Evolutionary conservation across 2,329 filamentous ascomycete species (phyloP).

Genomic region (Zalaria sp.): DNA sequence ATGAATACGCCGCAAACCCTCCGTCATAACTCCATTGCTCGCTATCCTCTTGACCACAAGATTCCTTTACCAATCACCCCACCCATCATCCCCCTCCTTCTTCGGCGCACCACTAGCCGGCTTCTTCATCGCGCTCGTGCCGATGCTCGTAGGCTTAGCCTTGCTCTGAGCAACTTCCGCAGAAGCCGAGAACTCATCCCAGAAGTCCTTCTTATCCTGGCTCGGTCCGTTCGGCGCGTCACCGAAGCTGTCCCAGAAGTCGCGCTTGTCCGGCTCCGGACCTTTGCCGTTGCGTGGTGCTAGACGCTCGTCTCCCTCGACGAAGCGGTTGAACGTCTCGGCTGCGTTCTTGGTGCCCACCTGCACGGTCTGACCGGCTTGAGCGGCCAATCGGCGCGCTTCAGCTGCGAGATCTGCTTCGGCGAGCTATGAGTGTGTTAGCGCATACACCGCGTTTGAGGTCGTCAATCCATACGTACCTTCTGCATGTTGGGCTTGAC

Average conservation of each 20-base stretch:
- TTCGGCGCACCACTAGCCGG: conserved; percentile 10
- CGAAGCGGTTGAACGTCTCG: conserved; percentile 71
- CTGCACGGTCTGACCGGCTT: conserved; percentile 47
- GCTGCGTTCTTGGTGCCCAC: conserved; percentile 58
- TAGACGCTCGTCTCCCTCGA: conserved; percentile 51
- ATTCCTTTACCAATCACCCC: conserved; percentile 37
- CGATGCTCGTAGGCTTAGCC: conserved; percentile 35
- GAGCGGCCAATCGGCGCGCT: conserved; percentile 43
- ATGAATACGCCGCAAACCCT: too few relatives aligned
- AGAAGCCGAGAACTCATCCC: conserved; percentile 31
- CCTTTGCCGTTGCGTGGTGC: conserved; percentile 29
- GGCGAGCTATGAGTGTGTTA: conserved; percentile 45
- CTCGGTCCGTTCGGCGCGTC: conserved; percentile 39
- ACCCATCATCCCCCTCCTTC: conserved; percentile 41
- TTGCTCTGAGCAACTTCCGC: conserved; percentile 17
- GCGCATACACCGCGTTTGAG: conserved; percentile 1
- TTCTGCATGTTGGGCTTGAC: conserved; percentile 87
- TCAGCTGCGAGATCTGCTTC: conserved; percentile 45
- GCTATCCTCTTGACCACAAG: too few relatives aligned
- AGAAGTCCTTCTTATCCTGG: conserved; percentile 39
- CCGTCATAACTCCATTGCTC: too few relatives aligned
- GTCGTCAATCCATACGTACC: conserved; percentile 22
- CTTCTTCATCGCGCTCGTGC: conserved; percentile 51
- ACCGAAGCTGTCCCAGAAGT: conserved; percentile 89
- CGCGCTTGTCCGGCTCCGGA: conserved; percentile 53